Evolutionary conservation across 495 filamentous ascomycete species (phyloP).

Genomic region (Hypoxylon lienhwacheense): DNA sequence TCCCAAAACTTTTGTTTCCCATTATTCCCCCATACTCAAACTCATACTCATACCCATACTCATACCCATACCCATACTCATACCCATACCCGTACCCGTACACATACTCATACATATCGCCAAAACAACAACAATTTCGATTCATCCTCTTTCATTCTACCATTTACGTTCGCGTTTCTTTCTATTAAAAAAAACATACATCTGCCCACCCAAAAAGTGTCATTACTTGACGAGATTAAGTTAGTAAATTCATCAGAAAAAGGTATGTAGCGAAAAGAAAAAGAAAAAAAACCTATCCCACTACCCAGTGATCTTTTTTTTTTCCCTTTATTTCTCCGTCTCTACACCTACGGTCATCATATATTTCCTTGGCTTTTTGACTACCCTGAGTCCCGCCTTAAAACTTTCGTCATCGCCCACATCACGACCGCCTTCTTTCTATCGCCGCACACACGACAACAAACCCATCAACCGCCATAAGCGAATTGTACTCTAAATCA

Average conservation of each 20-base stretch:
- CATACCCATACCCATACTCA: conserved; percentile 24
- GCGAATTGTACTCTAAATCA: conserved; percentile 27
- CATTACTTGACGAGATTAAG: conserved; percentile 21
- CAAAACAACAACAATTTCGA: no score
- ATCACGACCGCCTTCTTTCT: conserved; percentile 26
- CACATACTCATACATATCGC: no score
- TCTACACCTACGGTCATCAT: conserved; percentile 26
- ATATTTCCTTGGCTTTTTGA: conserved; percentile 37
- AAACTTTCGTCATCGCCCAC: conserved; percentile 37
- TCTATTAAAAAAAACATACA: no score
- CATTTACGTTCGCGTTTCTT: no score
- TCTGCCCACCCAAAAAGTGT: conserved; percentile 42
- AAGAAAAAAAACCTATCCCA: no score
- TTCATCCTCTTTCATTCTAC: no score
- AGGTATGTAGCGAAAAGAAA: no score
- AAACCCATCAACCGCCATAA: conserved; percentile 26
- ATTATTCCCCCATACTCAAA: conserved; percentile 40
- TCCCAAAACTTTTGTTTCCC: conserved; percentile 43
- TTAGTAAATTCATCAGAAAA: no score
- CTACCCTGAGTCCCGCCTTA: conserved; percentile 34
- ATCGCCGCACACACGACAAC: conserved; percentile 25
- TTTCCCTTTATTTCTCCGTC: conserved; percentile 6
- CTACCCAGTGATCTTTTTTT: background rate
- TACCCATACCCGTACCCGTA: conserved; percentile 24
- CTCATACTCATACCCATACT: conserved; percentile 40